Evolutionary conservation across 495 filamentous ascomycete genomes (phyloP), one percentile per base, ranked within the genome.

Genomic region (Penicillium tannophilum): DNA sequence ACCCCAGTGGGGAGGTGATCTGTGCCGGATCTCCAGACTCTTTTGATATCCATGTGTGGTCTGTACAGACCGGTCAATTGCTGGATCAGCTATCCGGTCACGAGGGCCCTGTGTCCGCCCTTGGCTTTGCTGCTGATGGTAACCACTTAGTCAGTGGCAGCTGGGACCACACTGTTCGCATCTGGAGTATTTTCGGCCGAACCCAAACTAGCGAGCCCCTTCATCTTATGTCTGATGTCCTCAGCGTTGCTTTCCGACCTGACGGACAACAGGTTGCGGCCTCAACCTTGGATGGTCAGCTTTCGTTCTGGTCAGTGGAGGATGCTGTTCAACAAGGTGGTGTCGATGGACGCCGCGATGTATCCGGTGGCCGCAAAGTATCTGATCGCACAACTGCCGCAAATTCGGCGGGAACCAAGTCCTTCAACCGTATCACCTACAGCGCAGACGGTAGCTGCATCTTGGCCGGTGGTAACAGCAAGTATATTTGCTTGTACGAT

Each of bases 41-140:
- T 20, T 98, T 98, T 62, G 92, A 98, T 71, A 91, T 98, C 46
- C 92, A 98, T 67, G 87, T 97, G 43, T 98, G 94, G 94, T 96
- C 91, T 36, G 94, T 98, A 17, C 95, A 98, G 71, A 98, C 94
- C 4, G 94, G 94, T 10, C 94, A 98, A 70, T 79, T 98, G 46
- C 84, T 98, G 5, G 94, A 98, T 65, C 88, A 88, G 58, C 81
- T 98, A 14, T 81, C 92, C 9, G 94, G 95, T 9, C 94, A 98
- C 63, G 94, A 98, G 73, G 94, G 93, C 0, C 94, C 95, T 11
- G 86, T 98, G 16, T 90, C 90, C 6, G 87, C 89, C 3, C 76
- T 98, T 23, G 85, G 90, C 4, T 98, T 98, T 67, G 87, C 92
- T 16, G 90, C 92, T 0, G 88, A 94, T 68, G 92, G 93, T 28